Percentiles rank a stretch among this genome's conserved stretches.
Evolutionary conservation across 495 filamentous ascomycete genomes (phyloP).

Genomic region (Thermothielavioides terrestris): DNA sequence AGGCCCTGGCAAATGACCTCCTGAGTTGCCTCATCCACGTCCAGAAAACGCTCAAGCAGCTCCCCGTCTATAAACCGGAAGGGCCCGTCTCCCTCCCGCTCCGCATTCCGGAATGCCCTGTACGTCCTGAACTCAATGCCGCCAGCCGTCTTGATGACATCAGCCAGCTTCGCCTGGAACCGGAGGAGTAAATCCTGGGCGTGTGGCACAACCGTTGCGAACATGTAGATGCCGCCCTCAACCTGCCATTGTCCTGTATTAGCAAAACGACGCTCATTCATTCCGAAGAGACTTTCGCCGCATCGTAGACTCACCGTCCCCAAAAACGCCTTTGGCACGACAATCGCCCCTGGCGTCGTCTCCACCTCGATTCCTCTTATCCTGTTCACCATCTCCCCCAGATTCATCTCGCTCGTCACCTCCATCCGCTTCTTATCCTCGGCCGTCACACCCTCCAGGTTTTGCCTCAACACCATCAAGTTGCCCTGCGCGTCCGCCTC

Average conservation of each 20-base stretch:
- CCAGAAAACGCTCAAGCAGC: conserved; percentile 76
- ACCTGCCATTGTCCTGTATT: too few species aligned
- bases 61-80: conserved; percentile 90
- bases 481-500: conserved; percentile 83
- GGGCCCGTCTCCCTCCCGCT: conserved; percentile 64
- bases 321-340: conserved; percentile 78
- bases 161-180: conserved; percentile 60
- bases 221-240: conserved; percentile 87
- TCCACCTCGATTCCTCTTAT: conserved; percentile 55
- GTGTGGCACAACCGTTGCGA: conserved; percentile 60
- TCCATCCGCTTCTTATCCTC: conserved; percentile 66
- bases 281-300: too few species aligned
- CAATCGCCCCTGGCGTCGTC: conserved; percentile 48
- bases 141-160: conserved; percentile 57
- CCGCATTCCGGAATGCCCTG: conserved; percentile 65
- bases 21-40: conserved; percentile 54
- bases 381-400: conserved; percentile 89
- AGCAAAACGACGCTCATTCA: too few species aligned
- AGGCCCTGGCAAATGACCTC: conserved; percentile 54
- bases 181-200: conserved; percentile 74
- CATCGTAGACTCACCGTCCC: conserved; percentile 74
- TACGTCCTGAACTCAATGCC: conserved; percentile 66
- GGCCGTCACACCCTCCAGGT: conserved; percentile 58
- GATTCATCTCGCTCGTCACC: conserved; percentile 66
- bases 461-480: conserved; percentile 64